phyloP scores from a whole-genome alignment of 441 rosid genomes.

The Flueggea neowawraea region DNA sequence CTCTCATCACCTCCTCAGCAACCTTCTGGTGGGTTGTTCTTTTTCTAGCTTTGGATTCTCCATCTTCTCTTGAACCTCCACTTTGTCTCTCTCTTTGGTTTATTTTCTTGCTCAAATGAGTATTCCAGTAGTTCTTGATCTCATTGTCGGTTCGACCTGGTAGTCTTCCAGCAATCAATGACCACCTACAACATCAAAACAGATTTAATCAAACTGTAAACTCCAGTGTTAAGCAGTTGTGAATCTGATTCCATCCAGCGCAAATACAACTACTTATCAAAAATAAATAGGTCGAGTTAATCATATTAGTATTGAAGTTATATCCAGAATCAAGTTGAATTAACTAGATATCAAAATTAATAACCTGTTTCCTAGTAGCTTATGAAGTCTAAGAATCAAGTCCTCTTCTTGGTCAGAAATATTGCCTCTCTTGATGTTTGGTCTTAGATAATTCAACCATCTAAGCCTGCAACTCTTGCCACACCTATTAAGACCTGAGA shows the following conservation, averaged over 20 bases:
- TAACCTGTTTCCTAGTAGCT: slow-evolving; percentile 65
- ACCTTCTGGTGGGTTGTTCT: slow-evolving; percentile 1
- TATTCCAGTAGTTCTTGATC: slow-evolving; percentile 77
- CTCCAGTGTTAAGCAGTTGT: too few species aligned
- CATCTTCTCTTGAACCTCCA: slow-evolving; percentile 13
- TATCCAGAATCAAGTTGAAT: too few species aligned
- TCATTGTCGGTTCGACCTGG: slow-evolving; percentile 78
- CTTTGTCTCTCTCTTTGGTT: slow-evolving; percentile 32
- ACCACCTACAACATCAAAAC: slow-evolving; percentile 39
- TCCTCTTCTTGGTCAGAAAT: slow-evolving; percentile 71
- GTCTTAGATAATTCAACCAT: slow-evolving; percentile 75
- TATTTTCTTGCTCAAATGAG: slow-evolving; percentile 76
- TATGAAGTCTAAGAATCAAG: slow-evolving; percentile 67
- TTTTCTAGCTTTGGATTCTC: slow-evolving; percentile 11
- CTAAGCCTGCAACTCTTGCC: slow-evolving; percentile 76
- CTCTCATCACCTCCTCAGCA: slow-evolving; percentile 4
- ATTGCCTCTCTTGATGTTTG: slow-evolving; percentile 74
- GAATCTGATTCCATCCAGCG: too few species aligned
- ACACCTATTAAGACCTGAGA: slow-evolving; percentile 51
- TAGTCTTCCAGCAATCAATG: slow-evolving; percentile 69
- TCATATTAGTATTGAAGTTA: too few species aligned
- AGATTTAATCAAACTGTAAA: neutral
- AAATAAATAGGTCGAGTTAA: too few species aligned
- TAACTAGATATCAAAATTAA: neutral
- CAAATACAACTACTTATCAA: too few species aligned